Evolutionary conservation across 352 stramenopile genomes (phyloP).

Genomic region (Globisporangium nagaii): DNA sequence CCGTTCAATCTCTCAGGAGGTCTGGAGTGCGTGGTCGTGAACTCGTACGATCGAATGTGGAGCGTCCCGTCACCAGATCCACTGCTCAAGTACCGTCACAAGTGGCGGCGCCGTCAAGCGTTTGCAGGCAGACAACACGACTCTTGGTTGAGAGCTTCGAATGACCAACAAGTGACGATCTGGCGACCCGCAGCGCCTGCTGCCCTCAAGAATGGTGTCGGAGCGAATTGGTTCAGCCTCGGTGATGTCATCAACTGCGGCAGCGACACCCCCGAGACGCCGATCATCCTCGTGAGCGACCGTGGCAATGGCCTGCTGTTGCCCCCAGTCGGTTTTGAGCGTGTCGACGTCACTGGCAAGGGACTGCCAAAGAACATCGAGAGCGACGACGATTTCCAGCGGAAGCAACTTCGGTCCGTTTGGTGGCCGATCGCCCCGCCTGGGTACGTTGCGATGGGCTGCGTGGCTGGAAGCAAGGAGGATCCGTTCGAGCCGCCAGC

Average conservation of each 20-base stretch:
- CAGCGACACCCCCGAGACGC: slow-evolving; percentile 45
- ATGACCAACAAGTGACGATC: slow-evolving; percentile 60
- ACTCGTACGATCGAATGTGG: slow-evolving; percentile 79
- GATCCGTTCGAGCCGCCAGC: slow-evolving; percentile 68
- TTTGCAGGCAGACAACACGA: slow-evolving; percentile 1
- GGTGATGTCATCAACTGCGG: slow-evolving; percentile 67
- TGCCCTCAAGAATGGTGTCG: slow-evolving; percentile 23
- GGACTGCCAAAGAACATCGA: slow-evolving; percentile 75
- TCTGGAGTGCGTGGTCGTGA: slow-evolving; percentile 65
- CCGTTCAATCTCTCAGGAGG: slow-evolving; percentile 62
- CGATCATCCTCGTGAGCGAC: slow-evolving; percentile 61
- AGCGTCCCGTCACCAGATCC: slow-evolving; percentile 76
- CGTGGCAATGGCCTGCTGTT: slow-evolving; percentile 39
- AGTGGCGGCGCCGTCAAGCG: slow-evolving; percentile 60
- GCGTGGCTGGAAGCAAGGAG: slow-evolving; percentile 74
- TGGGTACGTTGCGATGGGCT: slow-evolving; percentile 73
- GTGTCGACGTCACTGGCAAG: slow-evolving; percentile 78
- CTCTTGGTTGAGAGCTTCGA: slow-evolving; percentile 33
- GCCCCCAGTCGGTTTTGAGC: slow-evolving; percentile 70
- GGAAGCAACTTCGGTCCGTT: slow-evolving; percentile 77
- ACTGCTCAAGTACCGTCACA: slow-evolving; percentile 71
- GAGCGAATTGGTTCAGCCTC: slow-evolving; percentile 58
- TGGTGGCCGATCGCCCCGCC: slow-evolving; percentile 81
- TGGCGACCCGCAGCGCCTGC: slow-evolving; percentile 57
- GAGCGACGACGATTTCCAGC: slow-evolving; percentile 64